Conservation (phyloP, 2,329 filamentous ascomycete genomes). For the Metarhizium sp. region DNA sequence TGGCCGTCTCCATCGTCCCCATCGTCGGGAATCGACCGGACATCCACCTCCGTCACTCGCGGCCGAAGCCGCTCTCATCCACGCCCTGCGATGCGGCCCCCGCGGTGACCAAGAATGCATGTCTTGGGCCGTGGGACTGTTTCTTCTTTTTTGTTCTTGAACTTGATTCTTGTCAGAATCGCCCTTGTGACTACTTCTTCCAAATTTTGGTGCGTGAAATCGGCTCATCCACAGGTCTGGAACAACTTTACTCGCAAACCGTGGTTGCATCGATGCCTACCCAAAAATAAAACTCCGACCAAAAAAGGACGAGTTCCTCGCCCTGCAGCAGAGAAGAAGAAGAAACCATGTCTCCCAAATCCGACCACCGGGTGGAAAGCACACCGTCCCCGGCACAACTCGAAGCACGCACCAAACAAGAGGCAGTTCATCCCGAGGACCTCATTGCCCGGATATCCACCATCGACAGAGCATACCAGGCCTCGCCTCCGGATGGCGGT, state of each 20-base stretch:
- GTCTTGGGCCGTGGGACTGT: not conserved
- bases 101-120: not conserved
- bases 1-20: not conserved
- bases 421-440: not conserved
- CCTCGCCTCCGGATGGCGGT: slow-evolving; percentile 25
- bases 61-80: not conserved
- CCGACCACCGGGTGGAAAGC: not conserved
- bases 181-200: too few species aligned
- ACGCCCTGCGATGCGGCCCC: not conserved
- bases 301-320: not conserved
- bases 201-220: too few species aligned
- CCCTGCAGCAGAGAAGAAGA: not conserved
- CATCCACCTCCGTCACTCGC: not conserved
- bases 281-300: not conserved
- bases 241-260: not conserved
- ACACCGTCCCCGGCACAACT: too few species aligned
- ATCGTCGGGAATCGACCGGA: not conserved
- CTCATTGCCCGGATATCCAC: not conserved
- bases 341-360: not conserved
- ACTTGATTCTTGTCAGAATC: too few species aligned
- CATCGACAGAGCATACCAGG: slow-evolving; percentile 2
- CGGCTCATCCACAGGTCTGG: too few species aligned
- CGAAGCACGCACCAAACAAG: not conserved
- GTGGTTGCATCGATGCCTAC: too few species aligned
- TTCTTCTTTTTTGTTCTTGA: not conserved